These are phyloP conservation scores for Heliamphora exappendiculata DNA, from an alignment of 148 eudicot species.

Conservation along the genomic window DNA sequence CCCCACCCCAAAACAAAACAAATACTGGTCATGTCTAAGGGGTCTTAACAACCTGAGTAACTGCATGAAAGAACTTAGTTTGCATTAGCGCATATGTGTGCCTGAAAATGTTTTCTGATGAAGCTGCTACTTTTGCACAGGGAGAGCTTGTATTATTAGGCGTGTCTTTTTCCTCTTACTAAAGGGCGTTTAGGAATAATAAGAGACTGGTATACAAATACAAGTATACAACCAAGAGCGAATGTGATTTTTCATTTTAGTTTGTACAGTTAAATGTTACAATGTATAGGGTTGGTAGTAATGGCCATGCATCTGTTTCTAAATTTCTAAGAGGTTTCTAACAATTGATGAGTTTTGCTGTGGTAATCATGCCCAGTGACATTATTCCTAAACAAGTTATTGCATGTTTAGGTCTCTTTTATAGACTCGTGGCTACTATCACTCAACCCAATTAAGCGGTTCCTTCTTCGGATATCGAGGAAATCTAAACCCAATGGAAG, in stretches of 20 bases:
- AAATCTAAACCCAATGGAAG: constrained; percentile 56
- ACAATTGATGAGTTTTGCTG: neutral
- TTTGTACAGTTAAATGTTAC: neutral
- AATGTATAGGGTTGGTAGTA: neutral
- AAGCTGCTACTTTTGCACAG: neutral
- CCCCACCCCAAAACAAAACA: too few relatives aligned
- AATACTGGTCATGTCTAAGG: neutral
- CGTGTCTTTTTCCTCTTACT: too few relatives aligned
- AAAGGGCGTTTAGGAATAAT: too few relatives aligned
- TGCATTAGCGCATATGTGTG: neutral
- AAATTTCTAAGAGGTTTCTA: too few relatives aligned
- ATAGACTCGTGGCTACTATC: constrained; percentile 84
- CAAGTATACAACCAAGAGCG: too few relatives aligned
- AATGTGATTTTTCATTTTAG: too few relatives aligned
- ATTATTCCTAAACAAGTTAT: neutral
- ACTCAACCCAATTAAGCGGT: constrained; percentile 43
- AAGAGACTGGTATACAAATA: too few relatives aligned
- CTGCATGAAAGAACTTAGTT: neutral
- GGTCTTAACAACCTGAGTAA: neutral
- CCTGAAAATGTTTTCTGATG: neutral
- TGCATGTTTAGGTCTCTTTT: constrained; percentile 56
- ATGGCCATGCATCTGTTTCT: neutral
- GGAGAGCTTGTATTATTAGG: too few relatives aligned
- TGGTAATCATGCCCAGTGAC: neutral
- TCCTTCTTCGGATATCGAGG: constrained; percentile 73